These are phyloP conservation scores for Ganoderma lucidum DNA, from an alignment of 1,284 basidiomycete genomes.

Conservation along the genomic window DNA sequence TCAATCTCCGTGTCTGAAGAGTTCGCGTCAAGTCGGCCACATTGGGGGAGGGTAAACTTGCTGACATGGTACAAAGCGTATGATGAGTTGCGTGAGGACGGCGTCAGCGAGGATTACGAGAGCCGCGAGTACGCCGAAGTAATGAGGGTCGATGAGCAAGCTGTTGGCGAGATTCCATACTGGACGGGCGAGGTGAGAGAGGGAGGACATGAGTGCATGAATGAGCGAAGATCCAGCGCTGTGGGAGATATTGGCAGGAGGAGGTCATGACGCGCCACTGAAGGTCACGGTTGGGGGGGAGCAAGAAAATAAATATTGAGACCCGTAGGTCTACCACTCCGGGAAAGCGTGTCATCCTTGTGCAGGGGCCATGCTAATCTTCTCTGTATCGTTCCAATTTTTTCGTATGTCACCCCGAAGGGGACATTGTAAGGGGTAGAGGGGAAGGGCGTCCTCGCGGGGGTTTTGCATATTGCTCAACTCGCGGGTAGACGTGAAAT, in stretches of 20 bases:
- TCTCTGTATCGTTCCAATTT: slow-evolving; percentile 34
- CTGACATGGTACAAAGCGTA: slow-evolving; percentile 81
- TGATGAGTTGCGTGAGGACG: slow-evolving; percentile 78
- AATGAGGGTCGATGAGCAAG: slow-evolving; percentile 64
- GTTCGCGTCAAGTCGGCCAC: slow-evolving; percentile 23
- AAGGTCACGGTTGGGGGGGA: neutral
- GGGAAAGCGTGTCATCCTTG: slow-evolving; percentile 35
- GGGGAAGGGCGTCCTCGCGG: too few species aligned
- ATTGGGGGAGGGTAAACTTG: slow-evolving; percentile 18
- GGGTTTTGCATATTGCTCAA: slow-evolving; percentile 15
- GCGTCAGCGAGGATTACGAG: slow-evolving; percentile 78
- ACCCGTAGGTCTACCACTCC: slow-evolving; percentile 34
- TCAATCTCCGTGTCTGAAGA: slow-evolving; percentile 97
- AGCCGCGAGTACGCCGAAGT: slow-evolving; percentile 71
- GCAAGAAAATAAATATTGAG: slow-evolving; percentile 31
- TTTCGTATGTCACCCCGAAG: slow-evolving; percentile 34
- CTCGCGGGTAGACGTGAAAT: slow-evolving; percentile 15
- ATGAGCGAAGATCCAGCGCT: neutral
- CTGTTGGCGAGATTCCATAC: slow-evolving; percentile 20
- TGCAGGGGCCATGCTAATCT: slow-evolving; percentile 35
- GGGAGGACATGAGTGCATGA: slow-evolving; percentile 19
- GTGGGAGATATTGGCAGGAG: neutral
- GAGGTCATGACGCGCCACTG: neutral
- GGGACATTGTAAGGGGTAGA: slow-evolving; percentile 15
- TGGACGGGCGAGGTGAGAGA: slow-evolving; percentile 10